Evolutionary conservation across 805 yeast genomes (phyloP).

Genomic region (Lachancea sp.): DNA sequence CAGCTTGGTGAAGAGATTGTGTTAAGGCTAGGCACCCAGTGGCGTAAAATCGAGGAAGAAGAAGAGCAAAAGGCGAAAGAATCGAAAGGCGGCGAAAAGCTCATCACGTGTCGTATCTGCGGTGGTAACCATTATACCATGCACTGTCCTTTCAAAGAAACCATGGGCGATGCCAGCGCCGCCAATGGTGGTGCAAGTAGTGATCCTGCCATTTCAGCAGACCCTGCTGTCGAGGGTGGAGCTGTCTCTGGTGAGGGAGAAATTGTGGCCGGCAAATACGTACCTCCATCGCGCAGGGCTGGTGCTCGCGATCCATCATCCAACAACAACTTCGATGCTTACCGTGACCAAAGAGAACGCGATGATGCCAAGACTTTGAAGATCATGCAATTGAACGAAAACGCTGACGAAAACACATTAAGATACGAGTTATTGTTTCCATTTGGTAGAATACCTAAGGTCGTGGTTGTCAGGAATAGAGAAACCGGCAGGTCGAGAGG

Average conservation of each 20-base stretch:
- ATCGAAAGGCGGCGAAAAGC: constrained; percentile 41
- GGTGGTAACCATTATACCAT: constrained; percentile 89
- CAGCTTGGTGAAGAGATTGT: constrained; percentile 80
- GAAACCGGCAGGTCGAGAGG: constrained; percentile 95
- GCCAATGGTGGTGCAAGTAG: constrained; percentile 31
- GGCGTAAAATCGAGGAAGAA: constrained; percentile 73
- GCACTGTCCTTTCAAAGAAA: constrained; percentile 93
- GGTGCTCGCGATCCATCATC: constrained; percentile 38
- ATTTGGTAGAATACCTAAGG: constrained; percentile 66
- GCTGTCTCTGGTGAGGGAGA: constrained; percentile 16
- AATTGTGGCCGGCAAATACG: constrained; percentile 40
- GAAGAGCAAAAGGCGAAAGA: constrained; percentile 44
- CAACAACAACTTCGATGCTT: constrained; percentile 28
- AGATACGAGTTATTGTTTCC: constrained; percentile 62
- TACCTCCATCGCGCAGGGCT: constrained; percentile 52
- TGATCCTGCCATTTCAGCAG: constrained; percentile 28
- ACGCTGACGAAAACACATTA: constrained; percentile 75
- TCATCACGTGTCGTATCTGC: constrained; percentile 79
- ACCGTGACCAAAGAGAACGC: constrained; percentile 48
- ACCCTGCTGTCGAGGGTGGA: constrained; percentile 26
- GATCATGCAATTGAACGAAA: constrained; percentile 83
- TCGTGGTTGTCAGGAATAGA: constrained; percentile 79
- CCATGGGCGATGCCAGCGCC: constrained; percentile 52
- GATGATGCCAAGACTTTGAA: constrained; percentile 85
- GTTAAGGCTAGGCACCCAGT: constrained; percentile 63